Conservation (phyloP, 805 yeast genomes). For the Teunomyces lycoperdinae region DNA sequence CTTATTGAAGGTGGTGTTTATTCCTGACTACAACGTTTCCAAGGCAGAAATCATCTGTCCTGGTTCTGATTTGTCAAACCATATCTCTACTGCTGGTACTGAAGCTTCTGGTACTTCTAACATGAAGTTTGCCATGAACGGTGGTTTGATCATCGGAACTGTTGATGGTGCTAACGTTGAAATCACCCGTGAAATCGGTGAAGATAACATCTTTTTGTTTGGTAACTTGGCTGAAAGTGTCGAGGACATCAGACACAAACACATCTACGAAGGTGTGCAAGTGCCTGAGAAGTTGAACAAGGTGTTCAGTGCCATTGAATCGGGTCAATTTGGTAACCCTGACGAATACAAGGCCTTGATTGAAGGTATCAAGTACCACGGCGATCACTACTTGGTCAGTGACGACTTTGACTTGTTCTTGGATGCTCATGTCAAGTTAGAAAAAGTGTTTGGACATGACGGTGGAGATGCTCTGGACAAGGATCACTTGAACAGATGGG, state of each 20-base stretch:
- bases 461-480: conserved; percentile 41
- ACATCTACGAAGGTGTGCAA: conserved; percentile 56
- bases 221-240: conserved; percentile 90
- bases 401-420: conserved; percentile 89
- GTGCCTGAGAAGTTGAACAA: conserved; percentile 57
- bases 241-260: conserved; percentile 77
- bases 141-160: conserved; percentile 92
- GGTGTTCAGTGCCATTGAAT: conserved; percentile 66
- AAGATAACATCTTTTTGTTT: conserved; percentile 86
- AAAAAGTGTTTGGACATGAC: conserved; percentile 57
- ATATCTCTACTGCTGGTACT: conserved; percentile 95
- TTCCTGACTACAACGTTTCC: conserved; percentile 91
- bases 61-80: conserved; percentile 88
- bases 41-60: conserved; percentile 91
- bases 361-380: conserved; percentile 67
- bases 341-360: conserved; percentile 65
- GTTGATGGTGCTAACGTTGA: conserved; percentile 97
- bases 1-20: conserved; percentile 78
- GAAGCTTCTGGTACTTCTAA: conserved; percentile 96
- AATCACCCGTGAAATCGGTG: conserved; percentile 90
- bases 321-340: conserved; percentile 69
- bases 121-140: conserved; percentile 92
- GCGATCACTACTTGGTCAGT: conserved; percentile 82
- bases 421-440: conserved; percentile 76
- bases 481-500: conserved; percentile 66